phyloP scores from a whole-genome alignment of 495 filamentous ascomycete species.

The Saxophila tyrrhenica region DNA sequence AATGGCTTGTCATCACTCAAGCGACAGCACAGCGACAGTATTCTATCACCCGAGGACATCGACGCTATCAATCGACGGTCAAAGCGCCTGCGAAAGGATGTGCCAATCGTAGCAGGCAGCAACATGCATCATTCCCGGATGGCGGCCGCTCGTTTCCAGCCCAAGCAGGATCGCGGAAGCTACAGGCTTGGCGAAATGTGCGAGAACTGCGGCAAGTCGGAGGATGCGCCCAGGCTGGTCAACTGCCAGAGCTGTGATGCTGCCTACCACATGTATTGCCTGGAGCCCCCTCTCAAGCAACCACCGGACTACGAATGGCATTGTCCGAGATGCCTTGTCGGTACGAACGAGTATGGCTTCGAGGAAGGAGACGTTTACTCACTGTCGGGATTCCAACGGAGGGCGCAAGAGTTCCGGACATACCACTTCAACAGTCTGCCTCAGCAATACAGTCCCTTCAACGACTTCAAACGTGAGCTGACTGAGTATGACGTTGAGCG shows the following conservation, averaged over 20 bases:
- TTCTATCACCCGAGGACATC: slow-evolving; percentile 33
- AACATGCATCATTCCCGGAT: slow-evolving; percentile 93
- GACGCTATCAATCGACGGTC: slow-evolving; percentile 74
- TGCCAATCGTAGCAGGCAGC: slow-evolving; percentile 80
- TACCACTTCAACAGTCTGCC: slow-evolving; percentile 52
- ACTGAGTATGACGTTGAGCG: slow-evolving; percentile 93
- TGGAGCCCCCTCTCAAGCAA: slow-evolving; percentile 73
- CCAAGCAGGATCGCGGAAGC: slow-evolving; percentile 51
- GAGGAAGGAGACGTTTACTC: slow-evolving; percentile 97
- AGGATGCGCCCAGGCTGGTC: slow-evolving; percentile 58
- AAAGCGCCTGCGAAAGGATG: slow-evolving; percentile 88
- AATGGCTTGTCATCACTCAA: slow-evolving; percentile 59
- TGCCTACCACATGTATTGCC: slow-evolving; percentile 76
- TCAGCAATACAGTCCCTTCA: slow-evolving; percentile 17
- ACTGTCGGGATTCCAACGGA: slow-evolving; percentile 90
- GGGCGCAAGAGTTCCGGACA: slow-evolving; percentile 88
- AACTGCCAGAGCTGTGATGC: slow-evolving; percentile 90
- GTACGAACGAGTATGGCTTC: slow-evolving; percentile 94
- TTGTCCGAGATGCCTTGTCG: slow-evolving; percentile 88
- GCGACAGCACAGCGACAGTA: slow-evolving; percentile 43
- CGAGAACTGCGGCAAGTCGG: slow-evolving; percentile 73
- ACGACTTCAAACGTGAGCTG: slow-evolving; percentile 52
- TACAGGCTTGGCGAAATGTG: slow-evolving; percentile 75
- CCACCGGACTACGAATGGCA: slow-evolving; percentile 89
- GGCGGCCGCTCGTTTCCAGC: slow-evolving; percentile 50